phyloP scores from a whole-genome alignment of 306 rosid genomes.

The Lablab purpureus region DNA sequence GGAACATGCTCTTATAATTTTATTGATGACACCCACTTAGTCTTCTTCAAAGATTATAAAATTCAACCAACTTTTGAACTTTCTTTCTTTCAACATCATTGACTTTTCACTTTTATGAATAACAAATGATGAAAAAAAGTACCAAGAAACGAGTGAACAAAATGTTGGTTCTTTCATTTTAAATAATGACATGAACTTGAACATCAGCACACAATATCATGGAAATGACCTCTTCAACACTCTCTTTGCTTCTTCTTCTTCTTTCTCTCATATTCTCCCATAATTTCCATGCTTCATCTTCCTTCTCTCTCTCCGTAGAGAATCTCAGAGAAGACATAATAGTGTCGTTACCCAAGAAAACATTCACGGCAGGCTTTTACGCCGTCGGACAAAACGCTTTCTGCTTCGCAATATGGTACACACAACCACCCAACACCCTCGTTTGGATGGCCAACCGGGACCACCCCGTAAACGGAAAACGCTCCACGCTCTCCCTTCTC shows the following conservation, averaged over 20 bases:
- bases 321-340: background rate
- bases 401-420: slow-evolving; percentile 30
- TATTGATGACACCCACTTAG: too few relatives aligned
- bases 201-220: too few relatives aligned
- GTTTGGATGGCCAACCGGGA: slow-evolving; percentile 46
- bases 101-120: too few relatives aligned
- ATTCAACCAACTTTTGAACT: too few relatives aligned
- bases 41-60: too few relatives aligned
- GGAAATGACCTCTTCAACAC: background rate
- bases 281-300: background rate
- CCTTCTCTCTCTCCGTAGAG: background rate
- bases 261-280: background rate
- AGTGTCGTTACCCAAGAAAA: background rate
- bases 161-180: too few relatives aligned
- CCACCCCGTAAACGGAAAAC: slow-evolving; percentile 20
- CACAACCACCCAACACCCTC: background rate
- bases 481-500: slow-evolving; percentile 31
- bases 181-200: too few relatives aligned
- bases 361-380: slow-evolving; percentile 33
- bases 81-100: too few relatives aligned
- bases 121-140: too few relatives aligned
- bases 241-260: background rate
- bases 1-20: too few relatives aligned
- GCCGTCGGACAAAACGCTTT: slow-evolving; percentile 16
- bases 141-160: too few relatives aligned